Conservation (phyloP, 2,329 filamentous ascomycete genomes). For the Aspergillus glaucus region DNA sequence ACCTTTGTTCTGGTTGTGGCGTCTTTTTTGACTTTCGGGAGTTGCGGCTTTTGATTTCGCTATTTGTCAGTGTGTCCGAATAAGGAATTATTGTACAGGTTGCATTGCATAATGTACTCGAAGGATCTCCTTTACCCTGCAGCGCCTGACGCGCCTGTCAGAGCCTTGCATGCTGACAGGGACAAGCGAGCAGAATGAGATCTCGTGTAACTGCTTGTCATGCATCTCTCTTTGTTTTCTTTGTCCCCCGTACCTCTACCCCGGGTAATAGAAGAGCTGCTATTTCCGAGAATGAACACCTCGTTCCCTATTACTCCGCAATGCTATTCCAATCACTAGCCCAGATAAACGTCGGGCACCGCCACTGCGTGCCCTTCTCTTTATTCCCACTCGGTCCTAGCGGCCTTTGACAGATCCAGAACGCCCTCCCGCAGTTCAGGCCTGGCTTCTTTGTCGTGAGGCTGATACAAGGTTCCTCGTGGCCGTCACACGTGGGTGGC, state of each 20-base stretch:
- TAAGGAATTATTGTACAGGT: too few species aligned
- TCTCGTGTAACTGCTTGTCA: background rate
- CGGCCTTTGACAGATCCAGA: conserved; percentile 68
- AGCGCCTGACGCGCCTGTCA: background rate
- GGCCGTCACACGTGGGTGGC: conserved; percentile 71
- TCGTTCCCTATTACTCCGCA: conserved; percentile 1
- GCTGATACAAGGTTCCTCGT: conserved; percentile 78
- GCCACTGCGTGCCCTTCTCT: conserved; percentile 78
- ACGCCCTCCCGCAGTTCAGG: conserved; percentile 64
- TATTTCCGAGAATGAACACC: background rate
- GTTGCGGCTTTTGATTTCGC: too few species aligned
- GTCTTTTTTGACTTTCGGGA: too few species aligned
- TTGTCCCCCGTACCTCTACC: background rate
- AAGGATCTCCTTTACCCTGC: background rate
- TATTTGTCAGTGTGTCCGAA: too few species aligned
- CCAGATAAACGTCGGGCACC: conserved; percentile 78
- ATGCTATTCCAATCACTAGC: conserved; percentile 54
- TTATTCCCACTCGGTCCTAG: conserved; percentile 79
- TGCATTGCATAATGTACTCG: background rate
- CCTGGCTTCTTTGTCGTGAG: conserved; percentile 84
- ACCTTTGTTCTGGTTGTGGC: too few species aligned
- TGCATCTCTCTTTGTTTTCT: background rate
- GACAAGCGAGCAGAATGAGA: background rate
- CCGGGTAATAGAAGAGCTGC: too few species aligned
- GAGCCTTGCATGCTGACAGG: background rate